These are phyloP conservation scores for Trametes cinnabarina DNA, from an alignment of 768 basidiomycete genomes.

Conservation along the genomic window DNA sequence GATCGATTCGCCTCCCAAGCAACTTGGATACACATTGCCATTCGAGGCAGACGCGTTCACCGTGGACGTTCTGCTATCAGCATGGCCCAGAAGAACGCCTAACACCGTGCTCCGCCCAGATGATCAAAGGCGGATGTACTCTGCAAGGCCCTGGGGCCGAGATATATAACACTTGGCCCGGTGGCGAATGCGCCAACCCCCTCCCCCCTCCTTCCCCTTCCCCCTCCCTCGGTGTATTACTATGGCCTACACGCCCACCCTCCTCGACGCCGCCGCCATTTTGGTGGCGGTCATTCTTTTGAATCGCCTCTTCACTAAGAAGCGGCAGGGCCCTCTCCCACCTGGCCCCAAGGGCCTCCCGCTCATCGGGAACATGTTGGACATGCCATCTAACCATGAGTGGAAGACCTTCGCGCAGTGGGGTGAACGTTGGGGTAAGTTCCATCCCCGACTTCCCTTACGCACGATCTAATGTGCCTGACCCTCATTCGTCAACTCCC, in stretches of 20 bases:
- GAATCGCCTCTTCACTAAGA: slow-evolving; percentile 14
- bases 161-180: neutral
- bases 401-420: slow-evolving; percentile 24
- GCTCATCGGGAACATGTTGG: slow-evolving; percentile 25
- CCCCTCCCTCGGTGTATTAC: neutral
- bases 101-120: neutral
- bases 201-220: neutral
- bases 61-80: slow-evolving; percentile 3
- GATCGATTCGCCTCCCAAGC: slow-evolving; percentile 4
- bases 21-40: slow-evolving; percentile 9
- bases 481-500: neutral
- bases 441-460: too few relatives aligned
- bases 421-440: slow-evolving; percentile 26
- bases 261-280: slow-evolving; percentile 18
- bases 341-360: slow-evolving; percentile 28
- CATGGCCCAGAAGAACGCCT: neutral
- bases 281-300: slow-evolving; percentile 19
- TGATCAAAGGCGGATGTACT: neutral
- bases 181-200: neutral
- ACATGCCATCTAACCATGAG: slow-evolving; percentile 25
- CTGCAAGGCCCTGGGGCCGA: slow-evolving; percentile 3
- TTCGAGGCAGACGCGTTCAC: neutral
- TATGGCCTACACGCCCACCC: slow-evolving; percentile 18
- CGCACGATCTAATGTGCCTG: too few relatives aligned
- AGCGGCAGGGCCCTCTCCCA: slow-evolving; percentile 20